These are phyloP conservation scores for Aplosporella prunicola DNA, from an alignment of 2,329 filamentous ascomycete species.

Conservation along the genomic window DNA sequence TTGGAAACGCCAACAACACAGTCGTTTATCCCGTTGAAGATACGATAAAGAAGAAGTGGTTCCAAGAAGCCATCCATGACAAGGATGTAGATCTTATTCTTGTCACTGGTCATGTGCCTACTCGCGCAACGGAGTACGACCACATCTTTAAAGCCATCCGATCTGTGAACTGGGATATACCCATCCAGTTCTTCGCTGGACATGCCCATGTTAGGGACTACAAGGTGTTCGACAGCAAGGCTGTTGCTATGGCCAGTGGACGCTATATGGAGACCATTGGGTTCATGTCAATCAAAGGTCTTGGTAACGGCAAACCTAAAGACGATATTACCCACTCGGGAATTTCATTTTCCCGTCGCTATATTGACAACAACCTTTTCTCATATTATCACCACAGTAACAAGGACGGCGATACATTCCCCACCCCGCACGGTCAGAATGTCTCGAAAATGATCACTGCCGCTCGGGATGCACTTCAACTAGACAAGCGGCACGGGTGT, in stretches of 20 bases:
- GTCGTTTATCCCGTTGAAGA: conserved; percentile 71
- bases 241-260: conserved; percentile 75
- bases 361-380: conserved; percentile 89
- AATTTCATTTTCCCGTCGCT: conserved; percentile 59
- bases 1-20: conserved; percentile 82
- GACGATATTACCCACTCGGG: conserved; percentile 34
- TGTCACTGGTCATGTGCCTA: conserved; percentile 74
- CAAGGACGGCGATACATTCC: conserved; percentile 62
- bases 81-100: conserved; percentile 75
- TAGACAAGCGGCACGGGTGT: conserved; percentile 73
- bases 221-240: conserved; percentile 64
- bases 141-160: conserved; percentile 71
- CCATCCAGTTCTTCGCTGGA: conserved; percentile 86
- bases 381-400: conserved; percentile 75
- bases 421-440: conserved; percentile 63
- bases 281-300: conserved; percentile 76
- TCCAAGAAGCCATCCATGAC: conserved; percentile 72
- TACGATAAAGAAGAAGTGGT: conserved; percentile 78
- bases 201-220: conserved; percentile 86
- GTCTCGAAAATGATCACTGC: conserved; percentile 60
- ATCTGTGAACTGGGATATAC: conserved; percentile 64
- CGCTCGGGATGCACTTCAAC: conserved; percentile 59
- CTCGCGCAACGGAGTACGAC: conserved; percentile 71
- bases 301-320: conserved; percentile 33
- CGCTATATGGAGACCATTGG: conserved; percentile 93